Base-by-base conservation (phyloP, 306 rosid genomes). In the Ziziphus jujuba region DNA sequence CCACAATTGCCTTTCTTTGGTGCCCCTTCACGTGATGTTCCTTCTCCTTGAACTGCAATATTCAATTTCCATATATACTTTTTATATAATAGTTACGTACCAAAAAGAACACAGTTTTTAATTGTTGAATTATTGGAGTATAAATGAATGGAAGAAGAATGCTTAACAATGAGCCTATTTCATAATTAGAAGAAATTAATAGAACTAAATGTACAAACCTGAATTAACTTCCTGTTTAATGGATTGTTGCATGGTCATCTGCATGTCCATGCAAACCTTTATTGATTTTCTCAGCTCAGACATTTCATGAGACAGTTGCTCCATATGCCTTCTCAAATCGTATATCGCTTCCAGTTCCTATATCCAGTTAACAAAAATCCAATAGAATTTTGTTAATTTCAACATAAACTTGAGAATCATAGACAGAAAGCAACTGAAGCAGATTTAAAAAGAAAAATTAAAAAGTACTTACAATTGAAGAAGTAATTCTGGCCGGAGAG, bases 341-440 rank as follows among this genome's bases (percentile, higher is more conserved):
- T 75, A 88, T 54, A 93, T 75, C 45, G 85, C 66, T 34, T 90
- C 95, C 89, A 87, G 80, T 80, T 88, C 99, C 99, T 92, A 75
- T 21, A 56, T 43, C 52, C 36, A 51, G 56, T 5, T 14, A 50
- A 8, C 2, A 66, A 48, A 13, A 57, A 61, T 44, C 3, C 45
- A 9, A 17, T 15, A n/a, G 12, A 17, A 35, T 55, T n/a, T 23
- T 15, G 40, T 52, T 24, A 16, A 62, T 31, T 25, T 44, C 2
- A 17, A 33, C 9, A 31, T n/a, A 35, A 34, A 44, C 14, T 40
- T 21, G 23, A 43, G 34, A 51, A 34, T 35, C 5, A 3, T 57
- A 61, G 14, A 57, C 44, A 51, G 38, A 21, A n/a, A 53, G 28
- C 22, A 45, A 31, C 13, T 35, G 59, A 44, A 35, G 21, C 17